These are phyloP conservation scores for Elsinoe arachidis DNA, from an alignment of 2,329 filamentous ascomycete genomes.

Conservation along the genomic window DNA sequence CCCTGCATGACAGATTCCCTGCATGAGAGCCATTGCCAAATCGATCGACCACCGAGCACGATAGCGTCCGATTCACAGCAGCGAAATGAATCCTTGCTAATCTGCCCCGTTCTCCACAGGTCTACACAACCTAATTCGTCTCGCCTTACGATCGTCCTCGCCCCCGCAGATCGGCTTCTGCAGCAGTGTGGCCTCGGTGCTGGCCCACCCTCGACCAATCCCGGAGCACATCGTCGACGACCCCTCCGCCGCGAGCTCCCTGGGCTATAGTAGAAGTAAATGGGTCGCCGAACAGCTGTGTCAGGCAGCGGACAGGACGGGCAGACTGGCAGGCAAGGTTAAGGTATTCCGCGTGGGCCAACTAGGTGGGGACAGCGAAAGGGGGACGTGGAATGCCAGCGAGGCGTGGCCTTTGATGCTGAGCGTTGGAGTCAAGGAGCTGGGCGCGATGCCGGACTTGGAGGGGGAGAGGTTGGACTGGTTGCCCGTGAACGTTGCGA, in stretches of 20 bases:
- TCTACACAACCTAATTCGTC: constrained; percentile 41
- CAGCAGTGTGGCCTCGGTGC: constrained; percentile 43
- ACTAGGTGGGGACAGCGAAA: constrained; percentile 35
- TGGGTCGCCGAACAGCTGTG: constrained; percentile 53
- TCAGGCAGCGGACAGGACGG: constrained; percentile 27
- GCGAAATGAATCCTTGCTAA: constrained; percentile 16
- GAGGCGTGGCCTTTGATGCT: constrained; percentile 45
- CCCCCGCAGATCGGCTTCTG: constrained; percentile 41
- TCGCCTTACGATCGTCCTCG: constrained; percentile 31
- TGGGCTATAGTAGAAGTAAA: constrained; percentile 50
- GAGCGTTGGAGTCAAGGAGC: constrained; percentile 29
- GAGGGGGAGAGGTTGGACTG: constrained; percentile 33
- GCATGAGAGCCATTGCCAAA: not conserved
- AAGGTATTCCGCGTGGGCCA: constrained; percentile 42
- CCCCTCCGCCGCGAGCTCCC: constrained; percentile 36
- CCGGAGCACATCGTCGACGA: constrained; percentile 35
- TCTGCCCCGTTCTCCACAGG: constrained; percentile 20
- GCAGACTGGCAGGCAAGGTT: constrained; percentile 29
- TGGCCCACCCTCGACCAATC: constrained; percentile 27
- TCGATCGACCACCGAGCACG: no score
- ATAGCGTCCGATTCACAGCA: no score
- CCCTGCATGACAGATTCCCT: constrained; percentile 3
- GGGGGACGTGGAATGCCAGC: constrained; percentile 40
- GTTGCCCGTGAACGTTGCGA: constrained; percentile 41
- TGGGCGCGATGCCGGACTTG: constrained; percentile 35